phyloP scores from a whole-genome alignment of 2,329 filamentous ascomycete species.

The Dissoconium aciculare region DNA sequence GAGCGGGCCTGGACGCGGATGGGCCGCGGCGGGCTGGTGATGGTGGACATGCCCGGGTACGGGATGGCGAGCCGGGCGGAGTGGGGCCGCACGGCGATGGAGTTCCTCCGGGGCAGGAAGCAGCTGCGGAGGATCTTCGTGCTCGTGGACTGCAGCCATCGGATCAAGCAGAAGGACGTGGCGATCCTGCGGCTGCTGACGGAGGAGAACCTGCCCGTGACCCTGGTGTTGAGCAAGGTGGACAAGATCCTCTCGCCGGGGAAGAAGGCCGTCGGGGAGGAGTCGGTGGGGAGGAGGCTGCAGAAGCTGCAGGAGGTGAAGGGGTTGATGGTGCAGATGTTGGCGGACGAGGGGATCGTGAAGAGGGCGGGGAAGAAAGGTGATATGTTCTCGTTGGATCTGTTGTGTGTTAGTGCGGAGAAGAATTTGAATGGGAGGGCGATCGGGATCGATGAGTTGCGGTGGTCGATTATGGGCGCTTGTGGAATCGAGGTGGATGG shows the following conservation, averaged over 20 bases:
- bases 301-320: constrained; percentile 26
- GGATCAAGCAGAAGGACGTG: constrained; percentile 46
- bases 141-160: constrained; percentile 48
- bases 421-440: constrained; percentile 33
- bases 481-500: constrained; percentile 37
- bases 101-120: constrained; percentile 47
- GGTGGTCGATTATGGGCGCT: constrained; percentile 50
- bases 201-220: constrained; percentile 43
- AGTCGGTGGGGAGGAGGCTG: constrained; percentile 18
- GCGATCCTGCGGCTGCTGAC: constrained; percentile 43
- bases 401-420: constrained; percentile 44
- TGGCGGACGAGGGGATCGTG: constrained; percentile 27
- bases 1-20: constrained; percentile 18
- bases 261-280: constrained; percentile 14
- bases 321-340: constrained; percentile 24
- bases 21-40: constrained; percentile 33
- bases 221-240: constrained; percentile 52
- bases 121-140: constrained; percentile 51
- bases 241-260: constrained; percentile 38
- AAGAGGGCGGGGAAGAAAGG: constrained; percentile 24
- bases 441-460: constrained; percentile 46
- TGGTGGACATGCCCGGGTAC: constrained; percentile 61
- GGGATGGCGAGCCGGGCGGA: constrained; percentile 45
- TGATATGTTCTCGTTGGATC: constrained; percentile 41
- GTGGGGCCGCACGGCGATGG: constrained; percentile 54